Evolutionary conservation across 768 basidiomycete genomes (phyloP), one percentile per base, ranked within the genome.

Genomic region (Terana coerulea): DNA sequence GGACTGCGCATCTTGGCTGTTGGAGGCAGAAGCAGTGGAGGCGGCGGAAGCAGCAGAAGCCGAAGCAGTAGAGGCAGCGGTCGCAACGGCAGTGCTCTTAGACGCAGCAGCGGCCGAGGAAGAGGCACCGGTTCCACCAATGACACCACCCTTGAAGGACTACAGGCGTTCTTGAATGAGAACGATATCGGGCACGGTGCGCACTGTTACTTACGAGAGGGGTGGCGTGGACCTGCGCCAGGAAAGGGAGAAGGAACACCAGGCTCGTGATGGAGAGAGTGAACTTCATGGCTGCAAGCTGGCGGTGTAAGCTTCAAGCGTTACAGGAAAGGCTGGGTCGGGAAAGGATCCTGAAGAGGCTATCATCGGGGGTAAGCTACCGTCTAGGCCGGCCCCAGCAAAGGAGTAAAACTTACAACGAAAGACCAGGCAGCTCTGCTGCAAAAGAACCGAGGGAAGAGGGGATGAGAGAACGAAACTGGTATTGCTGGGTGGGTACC

Each of bases 401-500:
- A 11, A 64, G 62, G 45, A 25, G 15, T 45, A 22, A 7, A 4
- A 55, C 62, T 53, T 35, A 62, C 63, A 51, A 56, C 37, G 40
- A 60, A 55, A 51, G 50, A 47, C 61, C 59, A 59, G 60, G 73
- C 81, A 82, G 80, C 81, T 54, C 80, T 65, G 81, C 79, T 81
- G 81, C 78, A 56, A 61, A 64, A 39, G 51, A 54, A 54, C 62
- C 58, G 56, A 51, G 43, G 56, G 53, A 47, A 37, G 49, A 53
- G 46, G 52, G 56, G 45, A 33, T 17, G 57, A 52, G 53, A 55
- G 42, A 42, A 50, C 29, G 29, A 41, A 15, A 41, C 26, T 50
- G 29, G 21, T 36, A 35, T 49, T 54, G 19, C 29, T 43, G 43
- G 19, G 55, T 59, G 61, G 60, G 57, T 58, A 62, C 59, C 5